Conservation (phyloP, 352 stramenopile species). For the Globisporangium nodosum region DNA sequence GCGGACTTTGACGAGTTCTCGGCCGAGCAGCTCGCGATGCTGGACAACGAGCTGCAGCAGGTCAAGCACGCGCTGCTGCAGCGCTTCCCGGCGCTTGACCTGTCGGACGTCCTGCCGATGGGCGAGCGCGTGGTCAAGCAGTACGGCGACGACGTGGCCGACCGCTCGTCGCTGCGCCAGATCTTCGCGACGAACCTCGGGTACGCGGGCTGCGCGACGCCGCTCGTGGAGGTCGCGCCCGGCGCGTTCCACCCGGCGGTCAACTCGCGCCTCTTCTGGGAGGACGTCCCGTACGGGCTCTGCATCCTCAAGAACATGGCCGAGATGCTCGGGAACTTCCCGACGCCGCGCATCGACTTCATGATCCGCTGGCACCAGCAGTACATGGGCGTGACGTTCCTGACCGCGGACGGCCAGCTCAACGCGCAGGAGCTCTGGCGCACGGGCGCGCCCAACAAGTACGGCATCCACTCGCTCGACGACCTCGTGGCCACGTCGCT, state of each 20-base stretch:
- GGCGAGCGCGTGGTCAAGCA: conserved; percentile 89
- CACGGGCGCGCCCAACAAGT: conserved; percentile 88
- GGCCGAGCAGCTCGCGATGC: conserved; percentile 88
- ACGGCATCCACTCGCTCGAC: conserved; percentile 87
- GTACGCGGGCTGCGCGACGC: conserved; percentile 87
- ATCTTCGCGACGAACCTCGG: conserved; percentile 90
- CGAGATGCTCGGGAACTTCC: conserved; percentile 91
- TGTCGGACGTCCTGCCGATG: conserved; percentile 89
- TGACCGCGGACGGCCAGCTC: conserved; percentile 82
- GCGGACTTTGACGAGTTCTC: conserved; percentile 92
- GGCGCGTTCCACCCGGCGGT: conserved; percentile 79
- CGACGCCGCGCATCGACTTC: conserved; percentile 89
- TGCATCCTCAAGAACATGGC: conserved; percentile 94
- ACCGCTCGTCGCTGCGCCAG: conserved; percentile 83
- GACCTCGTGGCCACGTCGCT: conserved; percentile 89
- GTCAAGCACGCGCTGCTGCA: conserved; percentile 87
- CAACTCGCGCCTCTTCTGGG: conserved; percentile 88
- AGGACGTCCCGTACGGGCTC: conserved; percentile 90
- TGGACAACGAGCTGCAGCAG: conserved; percentile 93
- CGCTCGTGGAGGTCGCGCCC: conserved; percentile 72
- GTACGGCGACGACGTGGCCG: conserved; percentile 88
- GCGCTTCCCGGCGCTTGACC: conserved; percentile 87
- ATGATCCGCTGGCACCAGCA: conserved; percentile 94
- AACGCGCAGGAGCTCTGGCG: conserved; percentile 86
- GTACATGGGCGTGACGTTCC: conserved; percentile 86